Evolutionary conservation across 2,329 filamentous ascomycete genomes (phyloP).

Genomic region (Aspergillus terreus): DNA sequence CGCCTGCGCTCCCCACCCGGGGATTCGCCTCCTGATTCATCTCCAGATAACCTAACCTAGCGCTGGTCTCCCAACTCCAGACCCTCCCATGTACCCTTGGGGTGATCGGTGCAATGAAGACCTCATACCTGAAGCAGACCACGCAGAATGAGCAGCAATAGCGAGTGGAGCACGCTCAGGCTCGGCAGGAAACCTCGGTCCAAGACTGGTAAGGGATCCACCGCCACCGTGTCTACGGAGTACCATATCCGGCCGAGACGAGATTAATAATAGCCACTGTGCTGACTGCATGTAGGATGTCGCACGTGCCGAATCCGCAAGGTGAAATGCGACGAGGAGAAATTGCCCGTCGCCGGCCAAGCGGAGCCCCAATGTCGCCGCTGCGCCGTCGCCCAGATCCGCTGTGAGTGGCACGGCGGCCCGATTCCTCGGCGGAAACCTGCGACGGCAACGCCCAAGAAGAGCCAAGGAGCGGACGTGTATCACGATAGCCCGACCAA

Average conservation of each 20-base stretch:
- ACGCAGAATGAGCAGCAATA: neutral
- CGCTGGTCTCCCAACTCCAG: neutral
- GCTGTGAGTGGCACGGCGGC: constrained; percentile 24
- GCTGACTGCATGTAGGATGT: constrained; percentile 16
- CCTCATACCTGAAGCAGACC: neutral
- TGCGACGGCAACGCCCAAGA: constrained; percentile 1
- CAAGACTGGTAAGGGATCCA: constrained; percentile 22
- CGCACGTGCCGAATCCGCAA: constrained; percentile 28
- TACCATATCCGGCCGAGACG: neutral
- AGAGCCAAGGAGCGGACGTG: constrained; percentile 1
- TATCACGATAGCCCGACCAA: neutral
- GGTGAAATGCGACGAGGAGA: constrained; percentile 29
- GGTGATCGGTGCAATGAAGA: neutral
- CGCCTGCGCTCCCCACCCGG: neutral
- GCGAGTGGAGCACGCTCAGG: constrained; percentile 16
- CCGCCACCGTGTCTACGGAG: neutral
- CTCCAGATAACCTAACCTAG: neutral
- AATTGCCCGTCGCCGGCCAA: constrained; percentile 12
- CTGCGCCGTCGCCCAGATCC: constrained; percentile 19
- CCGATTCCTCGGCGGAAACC: constrained; percentile 16
- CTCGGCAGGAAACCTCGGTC: constrained; percentile 21
- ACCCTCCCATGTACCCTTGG: neutral
- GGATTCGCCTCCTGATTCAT: neutral
- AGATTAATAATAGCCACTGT: neutral
- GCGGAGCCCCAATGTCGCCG: constrained; percentile 23